Conservation (phyloP, 1,284 basidiomycete species). For the Ustilago bromivora region DNA sequence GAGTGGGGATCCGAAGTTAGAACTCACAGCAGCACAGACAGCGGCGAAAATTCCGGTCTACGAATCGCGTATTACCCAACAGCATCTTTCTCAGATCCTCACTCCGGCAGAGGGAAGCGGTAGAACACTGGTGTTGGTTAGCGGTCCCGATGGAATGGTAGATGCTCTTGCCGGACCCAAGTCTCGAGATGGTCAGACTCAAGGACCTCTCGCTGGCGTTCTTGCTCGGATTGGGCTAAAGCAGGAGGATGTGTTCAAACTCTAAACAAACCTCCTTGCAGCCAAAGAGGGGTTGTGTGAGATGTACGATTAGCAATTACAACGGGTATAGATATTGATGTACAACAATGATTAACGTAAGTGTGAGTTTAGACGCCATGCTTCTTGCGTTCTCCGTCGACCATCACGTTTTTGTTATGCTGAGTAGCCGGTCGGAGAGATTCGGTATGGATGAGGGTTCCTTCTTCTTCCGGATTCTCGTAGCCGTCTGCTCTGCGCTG, state of each 20-base stretch:
- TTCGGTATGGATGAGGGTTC: slow-evolving; percentile 26
- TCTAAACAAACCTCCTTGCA: slow-evolving; percentile 17
- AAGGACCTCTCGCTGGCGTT: slow-evolving; percentile 41
- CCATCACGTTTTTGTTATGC: slow-evolving; percentile 30
- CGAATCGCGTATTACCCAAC: slow-evolving; percentile 39
- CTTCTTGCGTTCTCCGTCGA: slow-evolving; percentile 39
- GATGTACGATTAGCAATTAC: neutral
- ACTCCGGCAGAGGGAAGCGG: neutral
- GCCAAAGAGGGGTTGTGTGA: neutral
- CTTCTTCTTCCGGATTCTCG: slow-evolving; percentile 26
- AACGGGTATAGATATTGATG: slow-evolving; percentile 6
- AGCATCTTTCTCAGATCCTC: slow-evolving; percentile 21
- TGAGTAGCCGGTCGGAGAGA: slow-evolving; percentile 19
- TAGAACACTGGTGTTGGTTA: slow-evolving; percentile 39
- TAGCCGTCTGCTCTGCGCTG: slow-evolving; percentile 26
- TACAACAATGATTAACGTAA: neutral
- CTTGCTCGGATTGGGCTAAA: slow-evolving; percentile 25
- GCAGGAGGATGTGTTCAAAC: slow-evolving; percentile 50
- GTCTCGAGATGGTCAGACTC: slow-evolving; percentile 35
- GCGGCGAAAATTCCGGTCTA: slow-evolving; percentile 29
- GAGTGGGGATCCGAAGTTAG: slow-evolving; percentile 4
- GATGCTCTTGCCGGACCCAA: slow-evolving; percentile 40
- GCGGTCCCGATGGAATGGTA: slow-evolving; percentile 55
- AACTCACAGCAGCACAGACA: slow-evolving; percentile 2
- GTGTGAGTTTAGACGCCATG: slow-evolving; percentile 18